phyloP scores from a whole-genome alignment of 345 rosid species.

The Murraya paniculata region DNA sequence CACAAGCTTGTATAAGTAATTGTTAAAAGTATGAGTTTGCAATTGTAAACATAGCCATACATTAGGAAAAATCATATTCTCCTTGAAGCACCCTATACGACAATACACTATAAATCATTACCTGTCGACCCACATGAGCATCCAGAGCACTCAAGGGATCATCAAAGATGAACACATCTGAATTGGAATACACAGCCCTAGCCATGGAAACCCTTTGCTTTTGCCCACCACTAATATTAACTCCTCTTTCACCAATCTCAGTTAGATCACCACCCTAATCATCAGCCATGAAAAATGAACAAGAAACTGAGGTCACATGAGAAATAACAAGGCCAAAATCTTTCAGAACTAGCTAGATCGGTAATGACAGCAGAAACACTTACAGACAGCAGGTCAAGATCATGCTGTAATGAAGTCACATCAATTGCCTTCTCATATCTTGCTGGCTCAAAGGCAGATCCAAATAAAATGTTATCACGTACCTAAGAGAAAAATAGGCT shows the following conservation, averaged over 20 bases:
- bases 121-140: slow-evolving; percentile 99
- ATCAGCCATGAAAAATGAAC: slow-evolving; percentile 24
- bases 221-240: slow-evolving; percentile 99
- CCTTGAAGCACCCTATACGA: background rate
- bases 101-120: slow-evolving; percentile 20
- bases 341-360: slow-evolving; percentile 6
- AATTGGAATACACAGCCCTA: slow-evolving; percentile 87
- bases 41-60: background rate
- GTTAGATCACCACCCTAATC: slow-evolving; percentile 97
- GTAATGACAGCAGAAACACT: slow-evolving; percentile 28
- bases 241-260: slow-evolving; percentile 99
- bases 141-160: slow-evolving; percentile 99
- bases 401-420: slow-evolving; percentile 87
- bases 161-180: slow-evolving; percentile 91
- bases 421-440: slow-evolving; percentile 85
- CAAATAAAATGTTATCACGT: slow-evolving; percentile 88
- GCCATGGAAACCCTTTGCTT: slow-evolving; percentile 99
- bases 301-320: slow-evolving; percentile 18
- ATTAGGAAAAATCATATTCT: slow-evolving; percentile 6
- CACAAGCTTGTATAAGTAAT: slow-evolving; percentile 3
- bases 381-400: slow-evolving; percentile 90
- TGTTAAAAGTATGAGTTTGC: background rate
- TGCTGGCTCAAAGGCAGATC: slow-evolving; percentile 71
- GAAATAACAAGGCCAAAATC: slow-evolving; percentile 1
- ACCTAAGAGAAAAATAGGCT: slow-evolving; percentile 47